These are phyloP conservation scores for Carex myosuroides DNA, from an alignment of 176 grass and related monocot species.

Conservation along the genomic window DNA sequence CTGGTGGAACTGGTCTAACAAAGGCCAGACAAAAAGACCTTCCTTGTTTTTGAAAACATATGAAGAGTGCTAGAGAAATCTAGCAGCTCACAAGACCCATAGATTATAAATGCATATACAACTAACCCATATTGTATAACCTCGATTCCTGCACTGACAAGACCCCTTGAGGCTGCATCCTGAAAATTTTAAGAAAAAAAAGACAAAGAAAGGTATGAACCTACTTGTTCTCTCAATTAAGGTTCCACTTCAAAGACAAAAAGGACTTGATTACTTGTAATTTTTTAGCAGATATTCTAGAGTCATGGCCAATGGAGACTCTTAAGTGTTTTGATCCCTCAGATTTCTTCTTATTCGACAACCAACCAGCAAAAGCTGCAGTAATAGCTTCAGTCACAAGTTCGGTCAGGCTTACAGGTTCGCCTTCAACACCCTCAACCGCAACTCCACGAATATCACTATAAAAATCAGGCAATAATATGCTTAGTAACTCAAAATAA, in stretches of 20 bases:
- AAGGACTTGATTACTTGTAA: slow-evolving; percentile 56
- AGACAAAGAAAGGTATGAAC: slow-evolving; percentile 1
- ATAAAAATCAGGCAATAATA: not conserved
- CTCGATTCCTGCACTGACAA: slow-evolving; percentile 58
- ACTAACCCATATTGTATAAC: slow-evolving; percentile 94
- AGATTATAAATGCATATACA: slow-evolving; percentile 15
- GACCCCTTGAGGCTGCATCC: slow-evolving; percentile 73
- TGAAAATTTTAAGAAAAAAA: slow-evolving; percentile 29
- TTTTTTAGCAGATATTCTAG: slow-evolving; percentile 86
- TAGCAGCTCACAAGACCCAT: not conserved
- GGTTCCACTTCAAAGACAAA: not conserved
- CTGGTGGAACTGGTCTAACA: not conserved
- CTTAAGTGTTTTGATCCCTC: slow-evolving; percentile 69
- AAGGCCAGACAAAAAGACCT: not conserved
- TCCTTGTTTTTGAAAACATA: not conserved
- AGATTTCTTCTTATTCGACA: slow-evolving; percentile 74
- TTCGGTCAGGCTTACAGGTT: slow-evolving; percentile 71
- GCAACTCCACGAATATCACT: slow-evolving; percentile 99
- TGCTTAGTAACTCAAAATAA: not conserved
- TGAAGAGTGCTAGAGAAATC: not conserved
- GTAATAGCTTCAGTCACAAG: slow-evolving; percentile 76
- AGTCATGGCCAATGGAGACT: slow-evolving; percentile 88
- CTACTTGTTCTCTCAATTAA: not conserved
- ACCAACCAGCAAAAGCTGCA: slow-evolving; percentile 75
- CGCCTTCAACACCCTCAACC: slow-evolving; percentile 75